Base-by-base conservation (phyloP, 805 yeast species). In the Yarrowia sp. region DNA sequence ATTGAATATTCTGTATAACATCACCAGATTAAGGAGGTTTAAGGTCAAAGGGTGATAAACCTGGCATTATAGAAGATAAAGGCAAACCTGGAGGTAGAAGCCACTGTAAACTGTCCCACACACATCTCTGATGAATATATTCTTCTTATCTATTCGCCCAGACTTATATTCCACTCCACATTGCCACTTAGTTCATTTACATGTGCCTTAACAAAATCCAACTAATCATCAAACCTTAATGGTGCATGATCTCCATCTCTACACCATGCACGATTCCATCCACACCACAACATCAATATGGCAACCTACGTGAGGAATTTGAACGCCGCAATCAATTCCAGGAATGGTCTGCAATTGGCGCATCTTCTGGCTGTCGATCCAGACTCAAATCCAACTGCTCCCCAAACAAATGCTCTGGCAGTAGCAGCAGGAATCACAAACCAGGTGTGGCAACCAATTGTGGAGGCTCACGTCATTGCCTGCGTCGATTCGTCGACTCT, bases 371-470 rank as follows among this genome's bases (percentile, higher is more conserved):
- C 28, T 14, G 61, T 54, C 46, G 8, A 26, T n/a, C 44, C 46
- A 2, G 46, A 22, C 16, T 9, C 61, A 10, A 54, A 54, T 19
- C 46, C 46, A 14, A 14, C 16, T 8, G 61, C 28, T 19, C 61
- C 61, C 17, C 61, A 54, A n/a, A 54, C 44, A 0, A 54, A 54
- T 44, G 61, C 61, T 11, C 35, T 54, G 1, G 61, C 46, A 0
- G 61, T 54, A 7, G 38, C 61, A 6, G 61, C 44, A 24, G 61
- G 61, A 36, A 54, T 54, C 61, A 54, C 61, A 26, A 36, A 38
- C 46, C 46, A 21, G 11, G 24, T 54, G 16, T 54, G 61, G 61
- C 61, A 26, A 9, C 35, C 44, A 3, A 35, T 54, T 11, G 35
- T 38, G 24, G 61, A 36, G 17, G 61, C 46, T 1, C 61, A 54